These are phyloP conservation scores for Tetramitus jugosus DNA, from an alignment of 208 protist genomes.

Conservation along the genomic window DNA sequence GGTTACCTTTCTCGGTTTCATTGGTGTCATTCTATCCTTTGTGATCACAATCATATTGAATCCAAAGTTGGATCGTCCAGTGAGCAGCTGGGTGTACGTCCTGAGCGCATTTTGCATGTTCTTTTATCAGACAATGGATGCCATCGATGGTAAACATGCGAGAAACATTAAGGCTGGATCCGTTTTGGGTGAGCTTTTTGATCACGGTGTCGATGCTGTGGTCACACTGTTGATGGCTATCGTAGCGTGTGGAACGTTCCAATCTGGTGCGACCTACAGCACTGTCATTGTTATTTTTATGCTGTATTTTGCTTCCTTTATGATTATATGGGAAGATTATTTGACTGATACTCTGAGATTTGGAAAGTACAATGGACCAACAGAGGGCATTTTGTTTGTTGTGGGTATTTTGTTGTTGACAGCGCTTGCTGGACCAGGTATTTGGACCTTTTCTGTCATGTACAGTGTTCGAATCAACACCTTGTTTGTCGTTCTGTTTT, in stretches of 20 bases:
- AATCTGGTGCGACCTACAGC: neutral
- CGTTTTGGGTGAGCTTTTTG: slow-evolving; percentile 9
- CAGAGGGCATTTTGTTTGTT: neutral
- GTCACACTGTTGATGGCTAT: neutral
- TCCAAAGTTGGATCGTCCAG: neutral
- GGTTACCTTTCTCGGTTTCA: neutral
- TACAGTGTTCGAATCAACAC: no score
- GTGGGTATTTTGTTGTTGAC: neutral
- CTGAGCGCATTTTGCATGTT: neutral
- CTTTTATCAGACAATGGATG: slow-evolving; percentile 18
- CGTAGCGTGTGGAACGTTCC: neutral
- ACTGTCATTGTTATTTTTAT: neutral
- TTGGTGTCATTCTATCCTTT: neutral
- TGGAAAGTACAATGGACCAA: slow-evolving; percentile 11
- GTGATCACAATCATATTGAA: neutral
- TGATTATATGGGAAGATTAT: slow-evolving; percentile 20
- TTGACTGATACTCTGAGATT: neutral
- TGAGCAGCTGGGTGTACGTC: neutral
- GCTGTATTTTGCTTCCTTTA: neutral
- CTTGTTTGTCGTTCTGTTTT: no score
- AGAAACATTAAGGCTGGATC: neutral
- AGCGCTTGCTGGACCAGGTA: neutral
- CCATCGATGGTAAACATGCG: slow-evolving; percentile 16
- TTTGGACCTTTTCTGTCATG: neutral
- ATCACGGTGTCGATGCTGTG: slow-evolving; percentile 5